Base-by-base conservation (phyloP, 306 rosid species). In the Alnus rubra region DNA sequence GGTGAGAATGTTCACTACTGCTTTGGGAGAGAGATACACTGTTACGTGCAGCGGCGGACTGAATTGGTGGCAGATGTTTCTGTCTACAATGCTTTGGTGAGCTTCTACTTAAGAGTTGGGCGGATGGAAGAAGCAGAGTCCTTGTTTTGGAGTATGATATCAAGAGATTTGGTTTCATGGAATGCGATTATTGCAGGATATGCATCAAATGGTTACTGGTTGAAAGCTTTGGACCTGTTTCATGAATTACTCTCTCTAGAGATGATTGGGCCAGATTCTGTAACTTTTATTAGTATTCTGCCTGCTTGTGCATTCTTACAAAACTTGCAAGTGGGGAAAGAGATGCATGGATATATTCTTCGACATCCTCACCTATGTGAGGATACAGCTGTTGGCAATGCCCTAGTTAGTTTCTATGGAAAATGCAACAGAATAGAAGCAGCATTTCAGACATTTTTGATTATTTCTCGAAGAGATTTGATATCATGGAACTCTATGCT, bases 401-500 rank as follows among this genome's bases (percentile, higher is more conserved):
- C 98, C 79, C 78, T 92, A 59, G 77, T 94, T 64, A 88, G 82
- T 83, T 91, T 90, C 88, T 94, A 92, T 81, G 88, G 95, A 52
- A 94, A 91, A 88, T 86, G 92, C 71, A 79, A 81, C 42, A 45
- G 74, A 50, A 56, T 74, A 53, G 87, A 80, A 74, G 89, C 81
- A 69, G 93, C 97, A 69, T 86, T 79, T 67, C 74, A 72, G 78
- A 68, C 79, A 2, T 94, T 92, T 87, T 81, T 77, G 4, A 85
- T 87, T 90, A 88, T 91, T 77, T 68, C 63, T 14, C 63, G 52
- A 73, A 91, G 87, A 84, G 98, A 94, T 85, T 78, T 92, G 87
- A 91, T 92, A 86, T 94, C 98, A n/a, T 94, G 98, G 97, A 92
- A 94, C 82, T 83, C 98, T 73, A 85, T 94, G 80, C 90, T 92